Base-by-base conservation (phyloP, 805 yeast genomes). In the Debaryomyces prosopidis region DNA sequence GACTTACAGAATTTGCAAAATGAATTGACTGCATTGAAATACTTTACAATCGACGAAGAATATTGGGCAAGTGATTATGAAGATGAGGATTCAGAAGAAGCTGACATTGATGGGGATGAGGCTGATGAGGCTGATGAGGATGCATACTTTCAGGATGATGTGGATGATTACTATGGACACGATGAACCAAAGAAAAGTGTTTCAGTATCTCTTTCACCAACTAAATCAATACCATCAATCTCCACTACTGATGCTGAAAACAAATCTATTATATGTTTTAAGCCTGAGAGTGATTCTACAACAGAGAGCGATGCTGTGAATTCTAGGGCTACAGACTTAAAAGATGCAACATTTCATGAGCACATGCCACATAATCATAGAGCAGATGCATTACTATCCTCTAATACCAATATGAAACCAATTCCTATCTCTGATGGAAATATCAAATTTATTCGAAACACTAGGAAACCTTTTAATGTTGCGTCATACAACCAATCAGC, bases 11-110 rank as follows among this genome's bases (percentile, higher is more conserved):
- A 69, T 43, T 80, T 90, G 75, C 80, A 79, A 52, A 62, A 66
- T 3, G 92, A 88, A 53, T 66, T 92, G 42, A 57, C 66, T 17
- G 75, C 72, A 42, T 76, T 89, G 27, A 79, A 80, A 43, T 82
- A 76, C 51, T 84, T 91, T 66, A 89, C 97, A 8, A 80, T 88
- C 48, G 97, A 91, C 66, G 96, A 89, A 54, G 77, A 72, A 51
- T 68, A 68, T 43, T 67, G 69, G 67, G 70, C 63, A 16, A 63
- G 68, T 45, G 95, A 87, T 23, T 67, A 71, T 27, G 80, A 75
- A 26, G 77, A 75, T 36, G 80, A 72, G 18, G 69, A 61, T 19
- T 55, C 53, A 18, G 54, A 53, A 40, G 66, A 54, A 4, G 57
- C 51, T 12, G 61, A 51, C 9, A 59, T 55, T 15, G 56, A 47